Conservation (phyloP, 768 basidiomycete species). For the Paxillus involutus region DNA sequence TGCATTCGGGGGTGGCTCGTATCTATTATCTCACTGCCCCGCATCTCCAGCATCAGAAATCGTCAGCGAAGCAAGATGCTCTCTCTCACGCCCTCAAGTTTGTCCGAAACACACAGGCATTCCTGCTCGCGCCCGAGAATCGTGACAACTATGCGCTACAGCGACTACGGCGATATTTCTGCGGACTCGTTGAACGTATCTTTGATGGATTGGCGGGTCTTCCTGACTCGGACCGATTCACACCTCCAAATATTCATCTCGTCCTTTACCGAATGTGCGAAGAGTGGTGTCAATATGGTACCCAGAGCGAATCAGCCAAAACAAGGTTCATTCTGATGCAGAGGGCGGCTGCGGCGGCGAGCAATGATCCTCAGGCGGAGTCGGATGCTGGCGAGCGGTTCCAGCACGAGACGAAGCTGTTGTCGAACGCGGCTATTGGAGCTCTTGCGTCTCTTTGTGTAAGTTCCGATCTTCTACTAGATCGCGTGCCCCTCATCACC, state of each 20-base stretch:
- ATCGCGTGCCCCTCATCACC: constrained; percentile 1
- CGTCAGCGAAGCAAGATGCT: constrained; percentile 67
- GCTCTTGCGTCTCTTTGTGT: constrained; percentile 88
- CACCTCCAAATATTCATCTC: constrained; percentile 73
- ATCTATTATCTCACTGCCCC: constrained; percentile 88
- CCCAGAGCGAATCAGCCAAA: constrained; percentile 69
- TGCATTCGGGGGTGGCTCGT: constrained; percentile 84
- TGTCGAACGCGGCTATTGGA: constrained; percentile 83
- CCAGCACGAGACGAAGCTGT: constrained; percentile 63
- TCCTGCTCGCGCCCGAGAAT: constrained; percentile 69
- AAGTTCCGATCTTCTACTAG: constrained; percentile 34
- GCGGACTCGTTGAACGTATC: constrained; percentile 82
- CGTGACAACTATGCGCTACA: constrained; percentile 78
- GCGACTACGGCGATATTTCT: constrained; percentile 85
- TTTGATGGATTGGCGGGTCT: constrained; percentile 73
- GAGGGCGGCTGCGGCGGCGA: constrained; percentile 54
- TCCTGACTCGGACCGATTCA: constrained; percentile 74
- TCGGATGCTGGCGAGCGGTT: constrained; percentile 56
- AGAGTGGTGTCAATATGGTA: constrained; percentile 90
- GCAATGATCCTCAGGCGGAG: constrained; percentile 54
- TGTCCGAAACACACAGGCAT: constrained; percentile 76
- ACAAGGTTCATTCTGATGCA: constrained; percentile 73
- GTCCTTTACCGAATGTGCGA: constrained; percentile 84
- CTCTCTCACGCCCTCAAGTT: constrained; percentile 83
- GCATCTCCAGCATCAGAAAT: constrained; percentile 67